Evolutionary conservation across 345 rosid species (phyloP), one percentile per base, ranked within the genome.

Genomic region (Gynandropsis gynandra): DNA sequence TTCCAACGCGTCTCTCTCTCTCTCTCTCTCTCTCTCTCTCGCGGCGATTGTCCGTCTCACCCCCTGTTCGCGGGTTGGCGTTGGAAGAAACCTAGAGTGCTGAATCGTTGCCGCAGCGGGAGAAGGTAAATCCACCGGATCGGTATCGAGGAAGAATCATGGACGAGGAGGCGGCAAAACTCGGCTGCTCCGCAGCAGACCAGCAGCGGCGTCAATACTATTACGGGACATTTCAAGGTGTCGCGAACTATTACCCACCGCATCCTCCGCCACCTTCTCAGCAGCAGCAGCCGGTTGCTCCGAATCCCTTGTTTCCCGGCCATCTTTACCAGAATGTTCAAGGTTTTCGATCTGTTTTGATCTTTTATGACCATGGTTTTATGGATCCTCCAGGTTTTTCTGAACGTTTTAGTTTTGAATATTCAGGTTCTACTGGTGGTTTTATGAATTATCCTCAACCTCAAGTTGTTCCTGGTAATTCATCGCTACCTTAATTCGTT

Each of bases 211-310:
- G 21, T 42, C 77, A 60, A 51, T 64, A 64, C 47, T 69, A 70
- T 45, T 81, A 88, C 69, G 97, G 97, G 7, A 82, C 97, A 46
- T 89, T 89, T 60, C 97, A 85, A 64, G 95, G 97, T 59, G 97
- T 80, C 1, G 83, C 87, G 16, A 89, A 89, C 44, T 79, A 75
- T 64, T 71, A 71, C 19, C 74, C 74, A 62, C 78, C 82, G 1
- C 53, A 66, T 47, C 68, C 77, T 0, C 72, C 61, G 57, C 75
- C 65, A 17, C 79, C 70, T 40, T 75, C 76, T 24, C 63, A 67
- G 16, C 76, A 79, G 15, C 71, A 63, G n/a, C 58, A 47, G 0
- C 37, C 70, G 19, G 18, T 62, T 29, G 47, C 38, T 46, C 37
- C 64, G 20, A 47, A 14, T 34, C 70, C 72, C 50, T 59, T 32